Base-by-base conservation (phyloP, 495 filamentous ascomycete genomes). In the Trichocladium antarcticum region DNA sequence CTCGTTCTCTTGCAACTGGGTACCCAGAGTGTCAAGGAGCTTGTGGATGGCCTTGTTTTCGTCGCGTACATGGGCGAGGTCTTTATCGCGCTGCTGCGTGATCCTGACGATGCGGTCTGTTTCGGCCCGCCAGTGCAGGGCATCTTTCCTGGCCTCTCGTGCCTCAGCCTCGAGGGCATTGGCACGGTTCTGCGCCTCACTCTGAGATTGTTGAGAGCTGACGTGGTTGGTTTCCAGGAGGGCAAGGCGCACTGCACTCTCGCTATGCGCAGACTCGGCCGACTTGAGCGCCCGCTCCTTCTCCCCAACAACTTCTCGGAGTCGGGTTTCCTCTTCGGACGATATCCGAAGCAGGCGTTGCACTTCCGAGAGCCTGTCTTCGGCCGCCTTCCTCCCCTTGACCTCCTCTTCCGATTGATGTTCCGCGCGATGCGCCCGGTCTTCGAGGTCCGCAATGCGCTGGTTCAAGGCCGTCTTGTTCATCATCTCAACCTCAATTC, bases 1-100 rank as follows among this genome's bases (percentile, higher is more conserved):
- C 61, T 85, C 79, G 62, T 82, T 86, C 65, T 96, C 89, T 66
- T 94, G 82, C 42, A 94, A 78, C 57, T 95, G 86, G 37, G 74
- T 71, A 50, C 76, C 75, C 49, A 90, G 69, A 5, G 76, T 77
- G 51, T 81, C 75, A 55, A 93, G 77, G 21, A 77, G 78, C 51
- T 76, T 81, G 46, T 73, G 75, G 8, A 89, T 63, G 35, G 76
- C 69, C 56, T 67, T 71, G 51, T 68, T 73, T 49, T 73, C 69
- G 29, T 66, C 67, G 11, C 68, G 49, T 3, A 66, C 53, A 11
- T 71, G 60, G 11, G 56, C 49, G 22, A 73, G 63, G 11, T 72
- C 69, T 19, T 63, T 64, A 27, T 67, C 63, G 46, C 65, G 67
- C n/a, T 65, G 64, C 35, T 61, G 61, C 29, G 67, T 57, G 11